phyloP scores from a whole-genome alignment of 73 alveolate genomes.

The Paraurostyla sp. region DNA sequence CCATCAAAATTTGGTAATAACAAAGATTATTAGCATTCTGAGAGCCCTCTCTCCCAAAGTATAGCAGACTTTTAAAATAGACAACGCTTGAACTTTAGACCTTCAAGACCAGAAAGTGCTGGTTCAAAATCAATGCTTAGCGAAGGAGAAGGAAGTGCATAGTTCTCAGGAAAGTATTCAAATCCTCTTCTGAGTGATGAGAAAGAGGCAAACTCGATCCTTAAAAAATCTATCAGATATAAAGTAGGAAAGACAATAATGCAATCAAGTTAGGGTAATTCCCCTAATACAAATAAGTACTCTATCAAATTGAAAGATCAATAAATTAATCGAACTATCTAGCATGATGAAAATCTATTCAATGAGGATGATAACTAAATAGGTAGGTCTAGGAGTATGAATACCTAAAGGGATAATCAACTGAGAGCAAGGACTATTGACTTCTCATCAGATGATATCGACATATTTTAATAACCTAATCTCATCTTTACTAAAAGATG shows the following conservation, averaged over 20 bases:
- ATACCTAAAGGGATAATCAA: neutral
- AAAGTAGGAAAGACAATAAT: constrained; percentile 42
- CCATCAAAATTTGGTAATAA: neutral
- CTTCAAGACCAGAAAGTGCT: constrained; percentile 33
- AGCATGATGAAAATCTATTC: neutral
- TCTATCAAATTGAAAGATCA: too few relatives aligned
- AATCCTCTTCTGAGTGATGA: constrained; percentile 34
- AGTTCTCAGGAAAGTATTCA: neutral
- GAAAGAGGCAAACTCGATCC: neutral
- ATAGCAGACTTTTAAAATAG: constrained; percentile 1
- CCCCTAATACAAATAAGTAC: neutral
- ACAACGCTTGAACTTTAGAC: constrained; percentile 5
- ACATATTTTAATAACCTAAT: neutral
- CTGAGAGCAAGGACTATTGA: neutral
- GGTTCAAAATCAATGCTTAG: neutral
- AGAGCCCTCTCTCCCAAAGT: constrained; percentile 10
- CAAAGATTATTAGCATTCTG: neutral
- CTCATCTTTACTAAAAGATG: constrained; percentile 8
- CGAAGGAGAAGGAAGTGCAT: neutral
- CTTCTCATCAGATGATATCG: neutral
- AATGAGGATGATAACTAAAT: neutral
- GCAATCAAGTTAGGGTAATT: neutral
- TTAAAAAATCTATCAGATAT: constrained; percentile 8
- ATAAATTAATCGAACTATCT: neutral
- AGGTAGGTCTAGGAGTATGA: neutral